Conservation (phyloP, 805 yeast species). For the Saturnispora quitensis region DNA sequence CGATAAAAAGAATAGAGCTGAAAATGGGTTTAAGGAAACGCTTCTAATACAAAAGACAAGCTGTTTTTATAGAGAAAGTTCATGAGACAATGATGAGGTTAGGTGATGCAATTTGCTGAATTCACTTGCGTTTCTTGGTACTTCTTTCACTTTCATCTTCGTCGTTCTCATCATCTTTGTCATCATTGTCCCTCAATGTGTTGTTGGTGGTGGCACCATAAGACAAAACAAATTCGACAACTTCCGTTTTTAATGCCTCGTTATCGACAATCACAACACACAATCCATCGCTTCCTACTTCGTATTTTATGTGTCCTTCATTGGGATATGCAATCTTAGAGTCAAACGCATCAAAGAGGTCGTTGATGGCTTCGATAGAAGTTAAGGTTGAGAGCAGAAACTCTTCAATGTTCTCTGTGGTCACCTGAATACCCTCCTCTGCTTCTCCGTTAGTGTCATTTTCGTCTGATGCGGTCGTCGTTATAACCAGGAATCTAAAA, state of each 20-base stretch:
- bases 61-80: background rate
- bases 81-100: background rate
- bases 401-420: slow-evolving; percentile 8
- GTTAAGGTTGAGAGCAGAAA: slow-evolving; percentile 22
- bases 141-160: slow-evolving; percentile 10
- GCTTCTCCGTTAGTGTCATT: slow-evolving; percentile 19
- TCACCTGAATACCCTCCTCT: slow-evolving; percentile 6
- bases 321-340: slow-evolving; percentile 44
- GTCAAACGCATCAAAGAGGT: slow-evolving; percentile 45
- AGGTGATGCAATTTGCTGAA: background rate
- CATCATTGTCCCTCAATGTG: background rate
- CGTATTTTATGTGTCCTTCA: slow-evolving; percentile 46
- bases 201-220: slow-evolving; percentile 5
- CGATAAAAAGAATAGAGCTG: background rate
- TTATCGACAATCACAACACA: slow-evolving; percentile 46
- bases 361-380: slow-evolving; percentile 38
- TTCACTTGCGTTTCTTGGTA: slow-evolving; percentile 5
- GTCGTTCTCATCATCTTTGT: slow-evolving; percentile 1
- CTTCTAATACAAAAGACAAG: background rate
- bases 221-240: slow-evolving; percentile 33
- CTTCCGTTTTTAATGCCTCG: slow-evolving; percentile 29
- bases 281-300: slow-evolving; percentile 53
- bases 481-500: slow-evolving; percentile 6
- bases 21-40: background rate
- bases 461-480: slow-evolving; percentile 15